phyloP scores from a whole-genome alignment of 371 early-diverging fungal species.

The Rhizopus sp. region DNA sequence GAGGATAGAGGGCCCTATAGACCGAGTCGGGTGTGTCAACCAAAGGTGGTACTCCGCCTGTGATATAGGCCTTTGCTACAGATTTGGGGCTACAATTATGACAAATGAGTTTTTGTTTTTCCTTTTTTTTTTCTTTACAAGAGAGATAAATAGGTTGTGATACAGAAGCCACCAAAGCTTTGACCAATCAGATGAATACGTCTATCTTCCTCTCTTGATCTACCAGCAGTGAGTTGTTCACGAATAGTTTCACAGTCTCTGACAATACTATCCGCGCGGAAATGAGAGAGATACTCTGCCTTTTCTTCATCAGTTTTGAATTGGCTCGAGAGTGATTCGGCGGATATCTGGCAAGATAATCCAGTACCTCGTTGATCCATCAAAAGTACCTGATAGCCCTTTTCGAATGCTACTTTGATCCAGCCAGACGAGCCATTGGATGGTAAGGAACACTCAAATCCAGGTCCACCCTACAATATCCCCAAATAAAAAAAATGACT shows the following conservation, averaged over 20 bases:
- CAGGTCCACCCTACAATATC: slow-evolving; percentile 56
- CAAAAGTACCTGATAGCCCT: slow-evolving; percentile 69
- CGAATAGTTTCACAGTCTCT: slow-evolving; percentile 72
- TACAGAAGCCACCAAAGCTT: slow-evolving; percentile 78
- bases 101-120: not conserved
- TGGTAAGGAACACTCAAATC: slow-evolving; percentile 58
- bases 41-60: slow-evolving; percentile 77
- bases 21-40: slow-evolving; percentile 64
- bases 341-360: slow-evolving; percentile 62
- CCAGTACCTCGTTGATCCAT: slow-evolving; percentile 80
- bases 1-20: slow-evolving; percentile 63
- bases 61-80: slow-evolving; percentile 65
- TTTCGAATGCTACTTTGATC: slow-evolving; percentile 62
- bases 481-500: not conserved
- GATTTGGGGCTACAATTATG: slow-evolving; percentile 56
- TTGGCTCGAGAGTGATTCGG: slow-evolving; percentile 45
- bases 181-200: slow-evolving; percentile 62
- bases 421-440: slow-evolving; percentile 57
- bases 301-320: slow-evolving; percentile 55
- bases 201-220: slow-evolving; percentile 24
- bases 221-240: slow-evolving; percentile 45
- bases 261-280: slow-evolving; percentile 76
- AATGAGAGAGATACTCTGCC: slow-evolving; percentile 63
- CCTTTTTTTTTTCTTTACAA: slow-evolving; percentile 40
- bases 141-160: slow-evolving; percentile 70